phyloP scores from a whole-genome alignment of 257 asterid species.

The Hygrophila difformis region DNA sequence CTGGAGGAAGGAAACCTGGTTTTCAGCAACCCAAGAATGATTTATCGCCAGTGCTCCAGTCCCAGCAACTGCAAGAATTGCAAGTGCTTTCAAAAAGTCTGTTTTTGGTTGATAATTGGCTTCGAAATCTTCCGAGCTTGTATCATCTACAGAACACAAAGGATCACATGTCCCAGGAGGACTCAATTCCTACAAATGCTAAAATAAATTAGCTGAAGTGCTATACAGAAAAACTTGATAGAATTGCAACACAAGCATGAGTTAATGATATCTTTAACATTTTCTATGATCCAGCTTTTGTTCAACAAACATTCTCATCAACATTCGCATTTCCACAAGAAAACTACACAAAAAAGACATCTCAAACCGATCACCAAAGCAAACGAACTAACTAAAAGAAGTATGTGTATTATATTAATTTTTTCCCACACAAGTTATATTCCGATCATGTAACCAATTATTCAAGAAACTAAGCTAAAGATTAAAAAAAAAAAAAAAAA shows the following conservation, averaged over 20 bases:
- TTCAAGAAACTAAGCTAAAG: not conserved
- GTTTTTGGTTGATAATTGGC: conserved; percentile 75
- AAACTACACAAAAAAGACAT: no score
- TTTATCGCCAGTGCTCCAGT: conserved; percentile 80
- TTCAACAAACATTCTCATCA: no score
- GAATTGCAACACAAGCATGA: not conserved
- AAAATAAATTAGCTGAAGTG: not conserved
- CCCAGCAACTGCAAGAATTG: conserved; percentile 79
- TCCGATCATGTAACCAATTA: not conserved
- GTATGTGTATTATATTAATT: no score
- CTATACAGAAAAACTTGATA: not conserved
- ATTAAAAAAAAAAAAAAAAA: not conserved
- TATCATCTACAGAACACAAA: conserved; percentile 83
- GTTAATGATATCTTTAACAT: not conserved
- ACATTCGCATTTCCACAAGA: no score
- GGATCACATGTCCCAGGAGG: conserved; percentile 87
- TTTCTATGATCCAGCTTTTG: no score
- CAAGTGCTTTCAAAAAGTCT: conserved; percentile 77
- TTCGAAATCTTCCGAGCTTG: conserved; percentile 63
- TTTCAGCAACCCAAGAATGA: conserved; percentile 92
- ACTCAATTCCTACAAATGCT: conserved; percentile 25
- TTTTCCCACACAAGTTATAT: no score
- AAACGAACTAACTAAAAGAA: no score
- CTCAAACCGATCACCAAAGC: no score
- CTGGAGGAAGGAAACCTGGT: conserved; percentile 50